A percentile compares a stretch with the other conserved stretches of the same genome.
Evolutionary conservation across 768 basidiomycete species (phyloP).

Genomic region (Tylopilus subfusipes): DNA sequence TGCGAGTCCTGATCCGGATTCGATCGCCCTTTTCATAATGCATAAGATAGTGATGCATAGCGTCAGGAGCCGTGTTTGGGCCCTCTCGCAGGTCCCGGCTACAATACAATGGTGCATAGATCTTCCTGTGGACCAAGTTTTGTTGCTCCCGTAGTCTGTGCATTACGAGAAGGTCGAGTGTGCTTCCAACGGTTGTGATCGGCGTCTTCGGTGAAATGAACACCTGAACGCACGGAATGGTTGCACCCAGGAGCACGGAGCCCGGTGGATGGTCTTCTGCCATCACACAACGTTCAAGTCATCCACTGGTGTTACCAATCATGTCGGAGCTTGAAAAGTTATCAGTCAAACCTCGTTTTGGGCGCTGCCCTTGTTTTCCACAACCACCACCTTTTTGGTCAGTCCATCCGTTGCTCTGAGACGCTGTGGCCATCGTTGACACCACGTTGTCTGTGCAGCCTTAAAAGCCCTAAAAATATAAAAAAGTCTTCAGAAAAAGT

Average conservation of each 20-base stretch:
- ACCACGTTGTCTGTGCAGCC: constrained; percentile 33
- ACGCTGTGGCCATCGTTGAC: constrained; percentile 15
- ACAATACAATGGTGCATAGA: too few relatives aligned
- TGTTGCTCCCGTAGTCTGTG: too few relatives aligned
- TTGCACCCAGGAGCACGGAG: neutral
- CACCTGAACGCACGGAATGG: neutral
- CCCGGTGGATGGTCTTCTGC: neutral
- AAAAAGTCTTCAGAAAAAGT: constrained; percentile 69
- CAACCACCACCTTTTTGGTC: constrained; percentile 68
- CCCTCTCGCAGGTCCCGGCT: neutral
- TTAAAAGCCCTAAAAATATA: constrained; percentile 59
- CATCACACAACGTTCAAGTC: too few relatives aligned
- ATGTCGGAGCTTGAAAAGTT: constrained; percentile 41
- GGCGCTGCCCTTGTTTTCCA: constrained; percentile 39
- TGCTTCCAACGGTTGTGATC: neutral
- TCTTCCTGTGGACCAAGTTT: neutral
- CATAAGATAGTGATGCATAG: neutral
- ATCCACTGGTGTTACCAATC: constrained; percentile 14
- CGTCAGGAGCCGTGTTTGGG: neutral
- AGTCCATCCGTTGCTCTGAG: constrained; percentile 29
- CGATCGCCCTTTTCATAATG: neutral
- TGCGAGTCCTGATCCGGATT: too few relatives aligned
- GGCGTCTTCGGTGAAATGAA: neutral
- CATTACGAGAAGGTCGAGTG: neutral
- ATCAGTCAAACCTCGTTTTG: constrained; percentile 24